Percentiles rank a stretch among this genome's conserved stretches.
Evolutionary conservation across 108 stramenopile genomes (phyloP).

Genomic region (Cyclotella baltica): DNA sequence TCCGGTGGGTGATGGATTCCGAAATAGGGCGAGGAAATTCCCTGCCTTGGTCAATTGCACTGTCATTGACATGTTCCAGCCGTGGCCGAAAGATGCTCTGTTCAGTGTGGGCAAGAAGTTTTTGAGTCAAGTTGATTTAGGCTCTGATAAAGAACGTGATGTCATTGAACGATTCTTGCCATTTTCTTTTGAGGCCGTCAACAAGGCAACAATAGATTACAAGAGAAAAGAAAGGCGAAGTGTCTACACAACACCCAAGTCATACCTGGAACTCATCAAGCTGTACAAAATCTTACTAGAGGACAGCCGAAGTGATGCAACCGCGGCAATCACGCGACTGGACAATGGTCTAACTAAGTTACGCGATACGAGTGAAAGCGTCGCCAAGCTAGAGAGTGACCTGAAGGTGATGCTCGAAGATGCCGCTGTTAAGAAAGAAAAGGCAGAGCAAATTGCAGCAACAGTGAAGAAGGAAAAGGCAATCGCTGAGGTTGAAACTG

Average conservation of each 20-base stretch:
- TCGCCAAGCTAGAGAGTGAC: conserved; percentile 74
- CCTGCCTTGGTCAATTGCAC: conserved; percentile 75
- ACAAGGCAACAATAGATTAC: conserved; percentile 66
- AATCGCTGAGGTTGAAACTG: conserved; percentile 78
- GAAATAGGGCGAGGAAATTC: conserved; percentile 61
- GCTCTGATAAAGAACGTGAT: conserved; percentile 56
- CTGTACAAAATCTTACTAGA: conserved; percentile 67
- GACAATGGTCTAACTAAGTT: conserved; percentile 77
- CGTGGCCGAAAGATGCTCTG: conserved; percentile 83
- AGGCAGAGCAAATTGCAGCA: conserved; percentile 85
- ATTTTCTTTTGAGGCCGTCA: conserved; percentile 74
- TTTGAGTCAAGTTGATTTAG: conserved; percentile 54
- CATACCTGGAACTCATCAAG: conserved; percentile 81
- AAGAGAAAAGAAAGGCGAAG: conserved; percentile 55
- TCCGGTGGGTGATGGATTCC: conserved; percentile 78
- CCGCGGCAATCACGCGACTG: conserved; percentile 63
- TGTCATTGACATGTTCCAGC: conserved; percentile 84
- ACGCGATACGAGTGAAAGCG: conserved; percentile 75
- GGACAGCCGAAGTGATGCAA: conserved; percentile 58
- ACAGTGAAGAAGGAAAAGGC: conserved; percentile 81
- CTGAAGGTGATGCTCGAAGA: conserved; percentile 81
- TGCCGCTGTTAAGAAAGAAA: conserved; percentile 80
- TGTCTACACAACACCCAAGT: conserved; percentile 85
- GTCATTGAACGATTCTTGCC: conserved; percentile 83
- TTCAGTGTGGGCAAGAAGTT: conserved; percentile 72